phyloP scores from a whole-genome alignment of 2,329 filamentous ascomycete genomes.

The Trichoderma gracile region DNA sequence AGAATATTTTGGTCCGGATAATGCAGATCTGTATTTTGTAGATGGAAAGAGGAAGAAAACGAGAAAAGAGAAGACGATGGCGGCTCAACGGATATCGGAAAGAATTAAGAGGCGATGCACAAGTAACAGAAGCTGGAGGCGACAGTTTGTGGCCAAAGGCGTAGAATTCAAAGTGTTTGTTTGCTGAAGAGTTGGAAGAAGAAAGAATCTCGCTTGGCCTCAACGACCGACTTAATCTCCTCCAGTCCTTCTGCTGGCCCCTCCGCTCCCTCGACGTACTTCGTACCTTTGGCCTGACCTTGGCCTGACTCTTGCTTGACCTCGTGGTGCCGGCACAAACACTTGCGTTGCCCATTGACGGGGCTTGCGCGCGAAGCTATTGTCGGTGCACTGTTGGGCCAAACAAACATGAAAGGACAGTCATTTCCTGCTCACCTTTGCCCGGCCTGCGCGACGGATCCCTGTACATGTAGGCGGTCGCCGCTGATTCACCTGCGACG shows the following conservation, averaged over 20 bases:
- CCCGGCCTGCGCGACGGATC: neutral
- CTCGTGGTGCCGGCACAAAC: conserved; percentile 7
- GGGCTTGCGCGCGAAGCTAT: conserved; percentile 5
- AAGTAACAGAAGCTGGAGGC: neutral
- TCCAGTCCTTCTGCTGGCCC: too few relatives aligned
- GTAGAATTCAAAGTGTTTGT: neutral
- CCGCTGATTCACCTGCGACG: neutral
- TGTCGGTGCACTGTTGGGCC: neutral
- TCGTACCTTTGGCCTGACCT: neutral
- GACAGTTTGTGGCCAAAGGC: neutral
- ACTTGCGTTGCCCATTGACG: neutral
- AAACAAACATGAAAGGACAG: neutral
- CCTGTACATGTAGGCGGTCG: neutral
- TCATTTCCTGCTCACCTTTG: conserved; percentile 16
- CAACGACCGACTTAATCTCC: neutral
- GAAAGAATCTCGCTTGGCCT: conserved; percentile 17
- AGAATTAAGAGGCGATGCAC: neutral
- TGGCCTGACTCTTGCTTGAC: neutral
- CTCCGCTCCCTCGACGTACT: too few relatives aligned
- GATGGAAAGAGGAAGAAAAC: neutral
- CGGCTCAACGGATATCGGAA: too few relatives aligned
- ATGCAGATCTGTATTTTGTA: too few relatives aligned
- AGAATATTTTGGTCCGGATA: too few relatives aligned
- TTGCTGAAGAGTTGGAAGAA: conserved; percentile 2
- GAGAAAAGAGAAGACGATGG: neutral